Base-by-base conservation (phyloP, 495 filamentous ascomycete species). In the Thermothielavioides terrestris region DNA sequence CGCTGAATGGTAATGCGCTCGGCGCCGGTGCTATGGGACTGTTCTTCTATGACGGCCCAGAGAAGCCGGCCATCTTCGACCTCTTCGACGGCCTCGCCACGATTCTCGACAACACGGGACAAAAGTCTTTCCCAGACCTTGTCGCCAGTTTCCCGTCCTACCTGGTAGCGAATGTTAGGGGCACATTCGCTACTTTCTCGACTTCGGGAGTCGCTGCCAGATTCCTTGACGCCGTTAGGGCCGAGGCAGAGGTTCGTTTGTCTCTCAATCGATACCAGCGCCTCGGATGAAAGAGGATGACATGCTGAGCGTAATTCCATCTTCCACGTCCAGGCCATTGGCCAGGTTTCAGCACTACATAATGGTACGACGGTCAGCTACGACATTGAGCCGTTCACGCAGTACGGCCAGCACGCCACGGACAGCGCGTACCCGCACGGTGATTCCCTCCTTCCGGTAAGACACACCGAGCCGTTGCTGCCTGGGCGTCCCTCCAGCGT, bases 11-110 rank as follows among this genome's bases (percentile, higher is more conserved):
- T 9, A 58, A 62, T 0, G 28, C 72, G 0, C 23, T 78, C 31
- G 71, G 78, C n/a, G 65, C 73, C 31, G 76, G 72, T 65, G 69
- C 78, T 23, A 55, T 81, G 50, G 80, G 78, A 47, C 52, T 82
- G 4, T 54, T 63, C 36, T 84, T 81, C 67, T 79, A 82, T 54
- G 77, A 84, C 37, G 79, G 77, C 3, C 74, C 77, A 0, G 65
- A 73, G 42, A 77, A 77, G 11, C 79, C 79, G 2, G 56, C 64
- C 8, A 63, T 76, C 2, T 81, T 84, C 40, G 70, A 76, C 42
- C 66, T 69, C 34, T 81, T 84, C 59, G 73, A 72, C n/a, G 67
- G 59, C 22, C 73, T 81, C 39, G 61, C 62, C 0, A 68, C 75
- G 10, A 60, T 62, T 4, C 60, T 73, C 23, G 73, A 69, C 21